phyloP scores from a whole-genome alignment of 2,329 filamentous ascomycete species.

The Pezicula neosporulosa region DNA sequence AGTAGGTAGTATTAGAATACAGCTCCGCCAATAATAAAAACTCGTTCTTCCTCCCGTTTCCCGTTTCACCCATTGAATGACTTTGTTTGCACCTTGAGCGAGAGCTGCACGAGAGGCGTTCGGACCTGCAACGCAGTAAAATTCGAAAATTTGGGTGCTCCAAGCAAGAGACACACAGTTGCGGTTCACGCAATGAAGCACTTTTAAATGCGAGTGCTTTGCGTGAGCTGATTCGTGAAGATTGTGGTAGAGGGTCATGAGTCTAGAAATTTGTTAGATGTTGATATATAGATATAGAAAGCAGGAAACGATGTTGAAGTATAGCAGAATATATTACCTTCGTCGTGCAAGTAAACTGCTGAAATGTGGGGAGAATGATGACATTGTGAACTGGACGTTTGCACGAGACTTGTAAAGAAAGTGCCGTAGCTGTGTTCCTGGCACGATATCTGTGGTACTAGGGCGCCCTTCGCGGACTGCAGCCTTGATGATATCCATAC shows the following conservation, averaged over 20 bases:
- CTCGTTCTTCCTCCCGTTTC: constrained; percentile 86
- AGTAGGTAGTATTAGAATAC: constrained; percentile 52
- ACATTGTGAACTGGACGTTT: constrained; percentile 96
- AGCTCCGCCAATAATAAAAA: constrained; percentile 97
- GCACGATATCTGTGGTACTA: constrained; percentile 69
- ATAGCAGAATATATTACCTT: constrained; percentile 38
- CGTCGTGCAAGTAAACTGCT: constrained; percentile 55
- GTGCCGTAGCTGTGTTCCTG: constrained; percentile 78
- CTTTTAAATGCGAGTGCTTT: constrained; percentile 79
- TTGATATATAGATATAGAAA: constrained; percentile 6
- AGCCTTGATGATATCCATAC: constrained; percentile 68
- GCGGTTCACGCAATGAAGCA: constrained; percentile 74
- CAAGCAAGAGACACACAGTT: constrained; percentile 81
- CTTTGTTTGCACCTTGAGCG: constrained; percentile 81
- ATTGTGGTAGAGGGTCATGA: constrained; percentile 82
- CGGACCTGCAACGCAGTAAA: constrained; percentile 90
- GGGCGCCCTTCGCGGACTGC: constrained; percentile 72
- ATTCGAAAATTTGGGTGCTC: constrained; percentile 87
- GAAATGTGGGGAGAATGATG: constrained; percentile 72
- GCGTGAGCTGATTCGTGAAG: constrained; percentile 84
- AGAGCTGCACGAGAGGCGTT: constrained; percentile 62
- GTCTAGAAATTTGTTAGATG: constrained; percentile 32
- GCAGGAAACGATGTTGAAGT: neutral
- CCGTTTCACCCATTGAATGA: constrained; percentile 85
- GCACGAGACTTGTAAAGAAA: constrained; percentile 93